A percentile compares a stretch with the other conserved stretches of the same genome.
These are phyloP conservation scores for Letharia columbiana DNA, from an alignment of 495 filamentous ascomycete species.

Conservation along the genomic window DNA sequence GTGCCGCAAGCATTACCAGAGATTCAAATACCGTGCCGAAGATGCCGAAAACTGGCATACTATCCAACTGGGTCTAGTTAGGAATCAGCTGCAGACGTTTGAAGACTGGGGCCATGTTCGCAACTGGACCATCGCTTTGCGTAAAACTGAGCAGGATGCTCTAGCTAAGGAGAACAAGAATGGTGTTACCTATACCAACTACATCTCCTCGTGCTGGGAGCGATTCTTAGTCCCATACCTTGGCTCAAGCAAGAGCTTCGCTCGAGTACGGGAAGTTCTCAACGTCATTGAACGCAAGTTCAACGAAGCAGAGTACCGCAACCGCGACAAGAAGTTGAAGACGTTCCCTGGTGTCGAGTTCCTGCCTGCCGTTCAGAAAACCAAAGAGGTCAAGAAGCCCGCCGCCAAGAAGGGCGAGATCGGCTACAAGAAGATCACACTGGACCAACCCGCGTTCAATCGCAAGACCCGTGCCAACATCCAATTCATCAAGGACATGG, in stretches of 20 bases:
- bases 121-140: slow-evolving; percentile 29
- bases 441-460: background rate
- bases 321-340: slow-evolving; percentile 13
- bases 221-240: slow-evolving; percentile 25
- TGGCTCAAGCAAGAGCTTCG: slow-evolving; percentile 30
- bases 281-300: slow-evolving; percentile 24
- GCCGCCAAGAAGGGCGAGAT: slow-evolving; percentile 1
- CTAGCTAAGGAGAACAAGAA: slow-evolving; percentile 8
- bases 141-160: slow-evolving; percentile 22
- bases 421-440: background rate
- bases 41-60: slow-evolving; percentile 40
- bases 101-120: slow-evolving; percentile 49
- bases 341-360: slow-evolving; percentile 61
- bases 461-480: background rate
- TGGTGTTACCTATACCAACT: background rate
- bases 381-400: background rate
- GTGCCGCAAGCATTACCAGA: slow-evolving; percentile 84
- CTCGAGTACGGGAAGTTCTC: slow-evolving; percentile 30
- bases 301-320: background rate
- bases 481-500: background rate
- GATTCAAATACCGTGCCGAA: slow-evolving; percentile 55
- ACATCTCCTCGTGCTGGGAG: slow-evolving; percentile 25
- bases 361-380: slow-evolving; percentile 34
- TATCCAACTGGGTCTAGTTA: slow-evolving; percentile 52
- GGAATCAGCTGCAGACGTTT: slow-evolving; percentile 48